These are phyloP conservation scores for Fusarium paranaense DNA, from an alignment of 2,329 filamentous ascomycete species.

Conservation along the genomic window DNA sequence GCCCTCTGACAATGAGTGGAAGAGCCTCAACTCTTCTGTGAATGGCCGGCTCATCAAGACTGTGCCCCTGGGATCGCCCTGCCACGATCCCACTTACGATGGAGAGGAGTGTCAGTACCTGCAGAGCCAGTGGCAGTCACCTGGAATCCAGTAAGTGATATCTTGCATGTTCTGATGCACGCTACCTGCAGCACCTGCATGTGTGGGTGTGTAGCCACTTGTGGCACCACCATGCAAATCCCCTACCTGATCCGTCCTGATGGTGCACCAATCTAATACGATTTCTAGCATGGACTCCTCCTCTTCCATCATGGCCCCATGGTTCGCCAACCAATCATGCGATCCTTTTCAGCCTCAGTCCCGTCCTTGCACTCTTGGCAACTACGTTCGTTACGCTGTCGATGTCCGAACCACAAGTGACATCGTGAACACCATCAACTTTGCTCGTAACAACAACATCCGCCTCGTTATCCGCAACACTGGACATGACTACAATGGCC, in stretches of 20 bases:
- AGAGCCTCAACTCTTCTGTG: conserved; percentile 62
- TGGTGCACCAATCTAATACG: neutral
- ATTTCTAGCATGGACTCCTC: conserved; percentile 48
- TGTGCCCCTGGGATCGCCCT: conserved; percentile 63
- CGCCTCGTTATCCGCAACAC: conserved; percentile 51
- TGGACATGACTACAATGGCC: conserved; percentile 49
- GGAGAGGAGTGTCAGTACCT: conserved; percentile 55
- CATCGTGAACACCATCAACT: conserved; percentile 49
- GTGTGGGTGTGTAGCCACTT: neutral
- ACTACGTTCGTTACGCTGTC: conserved; percentile 55
- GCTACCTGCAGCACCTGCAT: neutral
- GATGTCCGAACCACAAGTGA: conserved; percentile 47
- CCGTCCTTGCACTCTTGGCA: conserved; percentile 56
- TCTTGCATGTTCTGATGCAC: neutral
- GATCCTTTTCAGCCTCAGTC: conserved; percentile 53
- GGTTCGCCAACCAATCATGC: conserved; percentile 53
- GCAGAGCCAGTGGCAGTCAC: conserved; percentile 48
- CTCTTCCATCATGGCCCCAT: conserved; percentile 55
- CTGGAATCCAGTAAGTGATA: conserved; percentile 50
- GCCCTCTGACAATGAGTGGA: conserved; percentile 61
- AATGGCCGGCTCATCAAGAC: conserved; percentile 63
- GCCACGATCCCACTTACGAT: conserved; percentile 62
- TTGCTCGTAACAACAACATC: conserved; percentile 52
- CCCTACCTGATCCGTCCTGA: neutral
- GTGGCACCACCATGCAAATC: neutral